phyloP scores from a whole-genome alignment of 257 asterid genomes.

The Fraxinus americana region DNA sequence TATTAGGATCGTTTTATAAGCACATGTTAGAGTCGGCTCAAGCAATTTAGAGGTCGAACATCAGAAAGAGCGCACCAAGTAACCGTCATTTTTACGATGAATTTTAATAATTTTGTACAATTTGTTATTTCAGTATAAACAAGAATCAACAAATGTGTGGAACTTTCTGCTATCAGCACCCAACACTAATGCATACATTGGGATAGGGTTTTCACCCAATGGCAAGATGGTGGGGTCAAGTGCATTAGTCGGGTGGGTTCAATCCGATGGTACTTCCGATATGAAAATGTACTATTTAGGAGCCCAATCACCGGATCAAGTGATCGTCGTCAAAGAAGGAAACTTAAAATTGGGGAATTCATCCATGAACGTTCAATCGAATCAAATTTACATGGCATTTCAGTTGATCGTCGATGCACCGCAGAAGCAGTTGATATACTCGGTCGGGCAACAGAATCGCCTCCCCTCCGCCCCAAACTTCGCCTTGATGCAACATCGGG shows the following conservation, averaged over 20 bases:
- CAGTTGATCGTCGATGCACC: conserved; percentile 53
- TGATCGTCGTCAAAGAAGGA: conserved; percentile 32
- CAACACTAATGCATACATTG: conserved; percentile 53
- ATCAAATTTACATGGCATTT: conserved; percentile 57
- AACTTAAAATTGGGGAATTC: conserved; percentile 52
- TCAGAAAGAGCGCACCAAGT: too few relatives aligned
- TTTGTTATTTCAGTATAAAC: conserved; percentile 42
- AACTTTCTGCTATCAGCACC: conserved; percentile 74
- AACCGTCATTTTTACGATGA: neutral
- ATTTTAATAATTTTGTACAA: too few relatives aligned
- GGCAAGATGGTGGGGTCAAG: conserved; percentile 81
- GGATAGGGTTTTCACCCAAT: conserved; percentile 66
- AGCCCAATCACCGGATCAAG: conserved; percentile 48
- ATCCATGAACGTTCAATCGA: conserved; percentile 31
- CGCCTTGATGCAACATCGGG: conserved; percentile 51
- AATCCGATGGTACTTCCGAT: conserved; percentile 19
- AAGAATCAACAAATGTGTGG: conserved; percentile 56
- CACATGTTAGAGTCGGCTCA: too few relatives aligned
- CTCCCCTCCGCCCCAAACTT: conserved; percentile 37
- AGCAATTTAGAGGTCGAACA: too few relatives aligned
- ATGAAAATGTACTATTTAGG: conserved; percentile 55
- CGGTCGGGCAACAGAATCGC: conserved; percentile 54
- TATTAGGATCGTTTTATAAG: too few relatives aligned
- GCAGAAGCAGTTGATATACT: conserved; percentile 48
- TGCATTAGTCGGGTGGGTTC: conserved; percentile 73